Base-by-base conservation (phyloP, 1,139 yeast genomes). In the Nadsonia starkeyi-henricii region DNA sequence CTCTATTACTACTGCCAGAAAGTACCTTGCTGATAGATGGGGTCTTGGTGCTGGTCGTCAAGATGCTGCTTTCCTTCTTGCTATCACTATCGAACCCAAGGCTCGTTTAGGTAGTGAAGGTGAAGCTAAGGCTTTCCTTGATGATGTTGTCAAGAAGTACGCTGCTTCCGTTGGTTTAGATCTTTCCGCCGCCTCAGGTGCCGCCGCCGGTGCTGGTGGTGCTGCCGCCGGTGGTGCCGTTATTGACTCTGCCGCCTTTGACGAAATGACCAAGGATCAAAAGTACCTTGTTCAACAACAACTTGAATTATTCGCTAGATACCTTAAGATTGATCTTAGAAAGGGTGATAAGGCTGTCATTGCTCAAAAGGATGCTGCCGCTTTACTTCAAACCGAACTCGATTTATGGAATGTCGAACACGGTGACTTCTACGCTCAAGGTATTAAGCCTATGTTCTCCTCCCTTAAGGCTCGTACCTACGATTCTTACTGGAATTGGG, bases 401-500 rank as follows among this genome's bases (percentile, higher is more conserved):
- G 98, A 91, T 64, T 75, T 85, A 66, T 85, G 96, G 85, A 85
- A 80, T 59, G 81, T 81, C 54, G 98, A 91, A 70, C 91, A 91
- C 62, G 98, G 98, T 57, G 97, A 91, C 62, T 81, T 81, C 63
- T 91, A 89, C 65, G 91, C 96, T 47, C 76, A 79, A 51, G 97
- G 98, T 64, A 83, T 91, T 60, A 74, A 80, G 57, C 96, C 98
- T 46, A 80, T 83, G 9, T 91, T 91, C 71, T 85, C 95, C 43
- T 75, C 93, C 54, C 77, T 84, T 70, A 91, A 91, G 72, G 95
- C 97, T 41, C 85, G 98, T 73, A 80, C 84, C 49, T 91, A 91
- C 67, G 97, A 91, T 68, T 88, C 97, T 26, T 88, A 89, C 69
- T 91, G 98, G 98, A 93, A 93, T 69, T 91, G 98, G 98, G 96